Evolutionary conservation across 305 asterid genomes (phyloP).

Genomic region (Ilex paraguariensis): DNA sequence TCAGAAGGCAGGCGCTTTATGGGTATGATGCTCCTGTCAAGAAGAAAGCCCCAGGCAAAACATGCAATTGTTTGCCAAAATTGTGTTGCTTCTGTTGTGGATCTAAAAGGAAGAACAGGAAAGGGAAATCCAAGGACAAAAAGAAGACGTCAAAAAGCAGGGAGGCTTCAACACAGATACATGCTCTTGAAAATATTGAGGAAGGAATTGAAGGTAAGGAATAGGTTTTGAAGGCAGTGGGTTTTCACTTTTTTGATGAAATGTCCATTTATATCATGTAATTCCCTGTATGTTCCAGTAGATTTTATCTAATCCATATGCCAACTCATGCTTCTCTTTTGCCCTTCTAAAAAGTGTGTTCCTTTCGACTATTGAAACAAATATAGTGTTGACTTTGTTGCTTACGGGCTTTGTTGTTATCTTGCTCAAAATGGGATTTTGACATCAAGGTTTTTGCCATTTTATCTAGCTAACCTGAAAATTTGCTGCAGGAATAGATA

Average conservation of each 20-base stretch:
- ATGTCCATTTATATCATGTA: too few species aligned
- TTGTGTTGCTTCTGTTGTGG: constrained; percentile 34
- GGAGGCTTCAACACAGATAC: constrained; percentile 30
- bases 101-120: constrained; percentile 34
- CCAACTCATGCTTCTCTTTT: too few species aligned
- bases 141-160: constrained; percentile 26
- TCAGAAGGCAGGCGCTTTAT: constrained; percentile 32
- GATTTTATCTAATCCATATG: too few species aligned
- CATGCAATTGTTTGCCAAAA: constrained; percentile 38
- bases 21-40: constrained; percentile 31
- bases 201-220: constrained; percentile 38
- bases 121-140: constrained; percentile 24
- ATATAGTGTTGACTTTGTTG: too few species aligned
- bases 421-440: too few species aligned
- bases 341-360: too few species aligned
- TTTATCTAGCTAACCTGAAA: too few species aligned
- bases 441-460: neutral
- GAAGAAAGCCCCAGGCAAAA: constrained; percentile 34
- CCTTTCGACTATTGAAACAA: too few species aligned
- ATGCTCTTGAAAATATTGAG: constrained; percentile 30
- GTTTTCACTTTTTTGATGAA: too few species aligned
- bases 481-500: constrained; percentile 29
- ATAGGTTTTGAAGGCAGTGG: neutral
- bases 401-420: too few species aligned
- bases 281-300: too few species aligned